phyloP scores from a whole-genome alignment of 2,329 filamentous ascomycete species.

The Botryosphaeria dothidea region DNA sequence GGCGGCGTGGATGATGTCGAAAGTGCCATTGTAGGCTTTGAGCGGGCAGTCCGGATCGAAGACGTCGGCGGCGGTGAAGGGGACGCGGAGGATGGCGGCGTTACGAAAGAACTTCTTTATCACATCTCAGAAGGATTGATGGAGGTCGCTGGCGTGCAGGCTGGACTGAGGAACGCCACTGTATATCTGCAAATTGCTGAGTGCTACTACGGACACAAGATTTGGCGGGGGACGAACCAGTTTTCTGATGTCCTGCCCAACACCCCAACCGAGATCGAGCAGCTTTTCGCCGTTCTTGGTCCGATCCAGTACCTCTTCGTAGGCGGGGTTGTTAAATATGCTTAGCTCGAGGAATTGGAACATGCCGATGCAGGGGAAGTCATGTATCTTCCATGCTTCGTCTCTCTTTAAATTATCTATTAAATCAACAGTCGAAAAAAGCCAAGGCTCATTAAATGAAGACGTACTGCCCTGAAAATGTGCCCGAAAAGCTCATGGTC shows the following conservation, averaged over 20 bases:
- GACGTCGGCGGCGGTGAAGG: slow-evolving; percentile 54
- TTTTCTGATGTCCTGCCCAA: slow-evolving; percentile 49
- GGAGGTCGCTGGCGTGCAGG: slow-evolving; percentile 42
- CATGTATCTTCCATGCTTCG: slow-evolving; percentile 30
- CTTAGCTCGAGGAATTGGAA: slow-evolving; percentile 38
- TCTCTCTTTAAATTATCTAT: slow-evolving; percentile 25
- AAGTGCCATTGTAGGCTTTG: slow-evolving; percentile 27
- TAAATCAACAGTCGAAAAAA: no score
- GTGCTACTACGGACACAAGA: neutral
- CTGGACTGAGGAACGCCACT: slow-evolving; percentile 42
- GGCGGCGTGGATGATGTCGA: slow-evolving; percentile 42
- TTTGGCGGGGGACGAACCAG: slow-evolving; percentile 28
- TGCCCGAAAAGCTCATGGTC: neutral
- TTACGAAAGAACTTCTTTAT: slow-evolving; percentile 46
- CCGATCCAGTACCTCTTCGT: slow-evolving; percentile 34
- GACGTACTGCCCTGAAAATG: no score
- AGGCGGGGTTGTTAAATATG: slow-evolving; percentile 29
- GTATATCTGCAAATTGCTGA: neutral
- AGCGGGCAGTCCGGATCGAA: slow-evolving; percentile 21
- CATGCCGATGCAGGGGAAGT: slow-evolving; percentile 38
- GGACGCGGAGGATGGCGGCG: slow-evolving; percentile 39
- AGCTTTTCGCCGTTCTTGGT: slow-evolving; percentile 36
- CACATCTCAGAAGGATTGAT: slow-evolving; percentile 51
- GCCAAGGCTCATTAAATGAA: no score
- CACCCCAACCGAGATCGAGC: slow-evolving; percentile 47